Evolutionary conservation across 192 early-diverging fungal species (phyloP), one percentile per base, ranked within the genome.

Genomic region (Coemansia sp.): DNA sequence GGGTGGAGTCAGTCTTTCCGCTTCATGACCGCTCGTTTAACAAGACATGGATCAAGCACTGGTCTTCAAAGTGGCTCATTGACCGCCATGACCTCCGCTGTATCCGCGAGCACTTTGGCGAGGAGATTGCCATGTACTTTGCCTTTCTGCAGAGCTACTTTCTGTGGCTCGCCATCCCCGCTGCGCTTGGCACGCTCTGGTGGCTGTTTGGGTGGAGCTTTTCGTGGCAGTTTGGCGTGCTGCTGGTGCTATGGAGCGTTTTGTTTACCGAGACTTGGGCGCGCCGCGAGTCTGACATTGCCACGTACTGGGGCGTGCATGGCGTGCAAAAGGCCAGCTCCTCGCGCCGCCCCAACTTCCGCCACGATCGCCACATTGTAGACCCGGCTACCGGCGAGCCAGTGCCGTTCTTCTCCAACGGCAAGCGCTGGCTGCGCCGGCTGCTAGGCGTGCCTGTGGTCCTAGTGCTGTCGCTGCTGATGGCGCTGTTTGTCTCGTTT

Each of bases 51-150:
- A 77, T 95, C 36, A 77, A 84, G 55, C 69, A 86, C 32, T 95
- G 93, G 93, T 81, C 86, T 6, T 80, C 83, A 59, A 91, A 93
- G 65, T 93, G 87, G 90, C 56, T 89, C 18, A 85, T 97, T 34
- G 72, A 82, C 57, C 68, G 87, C 5, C 58, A 82, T 3, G 94
- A 95, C 65, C 57, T 97, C n/a, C 59, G 75, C n/a, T 69, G 68
- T 32, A 86, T 97, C 57, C 83, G 89, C 53, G 84, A 88, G 57
- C 85, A 93, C 53, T 90, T 91, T 83, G 95, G 95, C 60, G 93
- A 96, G 67, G 90, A 92, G 69, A 83, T 93, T 34, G 93, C 91
- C n/a, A 88, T 84, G 76, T 95, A 98, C 76, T 98, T 98, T 84
- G 93, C 93, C 11, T 98, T 95, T 72, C 68, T 95, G 3, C 92